Evolutionary conservation across 2,329 filamentous ascomycete genomes (phyloP), one percentile per base, ranked within the genome.

Genomic region (Sporothrix luriei): DNA sequence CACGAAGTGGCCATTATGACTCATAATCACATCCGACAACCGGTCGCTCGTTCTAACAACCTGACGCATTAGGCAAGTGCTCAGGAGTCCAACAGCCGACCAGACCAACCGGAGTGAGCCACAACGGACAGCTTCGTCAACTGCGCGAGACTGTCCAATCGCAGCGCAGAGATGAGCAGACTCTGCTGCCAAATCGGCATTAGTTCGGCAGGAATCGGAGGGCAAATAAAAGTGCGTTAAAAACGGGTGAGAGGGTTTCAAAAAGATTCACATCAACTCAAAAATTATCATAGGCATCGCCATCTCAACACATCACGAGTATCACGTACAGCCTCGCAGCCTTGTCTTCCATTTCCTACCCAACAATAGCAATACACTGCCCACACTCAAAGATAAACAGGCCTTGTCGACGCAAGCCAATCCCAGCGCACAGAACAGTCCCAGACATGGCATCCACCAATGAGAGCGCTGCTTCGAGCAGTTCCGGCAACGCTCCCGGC

Each of bases 401-500:
- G 66, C 67, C n/a, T 38, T 55, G 14, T 38, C 13, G 19, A n/a
- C 21, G 33, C 57, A 21, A 65, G 68, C 68, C 68, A 69, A 69
- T 69, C 68, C 65, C 24, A 13, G 40, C 49, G 16, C 65, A 33
- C 49, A 26, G 13, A 66, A 19, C 65, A 55, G 65, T 14, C 65
- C 65, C 65, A 67, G 65, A 16, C 16, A 69, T 64, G 68, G 68
- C 55, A 16, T 54, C 68, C 3, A 55, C 68, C 68, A 69, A 69
- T 69, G 57, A 69, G 33, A 64, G 57, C 38, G 21, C 68, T 52
- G 40, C 68, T 33, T 33, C 46, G n/a, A 49, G 59, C 40, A n/a
- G 38, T 69, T 13, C 68, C 68, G 68, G 68, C 68, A 69, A 69
- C 49, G 68, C 48, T 69, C 49, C 68, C 68, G 68, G 68, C 68